These are phyloP conservation scores for Venturia nashicola DNA, from an alignment of 2,329 filamentous ascomycete species.

Conservation along the genomic window DNA sequence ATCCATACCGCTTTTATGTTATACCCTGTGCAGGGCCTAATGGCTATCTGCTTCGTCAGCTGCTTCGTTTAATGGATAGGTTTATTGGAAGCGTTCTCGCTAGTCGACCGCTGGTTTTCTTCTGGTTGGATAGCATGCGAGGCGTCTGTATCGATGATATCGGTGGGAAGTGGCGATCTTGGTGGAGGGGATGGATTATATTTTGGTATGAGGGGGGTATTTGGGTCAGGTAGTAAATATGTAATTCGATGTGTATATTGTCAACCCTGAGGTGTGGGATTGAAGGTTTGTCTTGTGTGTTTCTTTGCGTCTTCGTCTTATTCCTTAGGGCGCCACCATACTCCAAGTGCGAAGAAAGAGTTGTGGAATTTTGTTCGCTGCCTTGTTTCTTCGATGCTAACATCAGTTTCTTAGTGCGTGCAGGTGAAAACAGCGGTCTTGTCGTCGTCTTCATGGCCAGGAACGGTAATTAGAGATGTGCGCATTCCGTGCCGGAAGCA, in stretches of 20 bases:
- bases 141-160: background rate
- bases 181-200: background rate
- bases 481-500: background rate
- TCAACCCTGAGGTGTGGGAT: background rate
- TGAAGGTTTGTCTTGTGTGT: background rate
- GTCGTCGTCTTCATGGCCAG: background rate
- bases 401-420: background rate
- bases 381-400: background rate
- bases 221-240: background rate
- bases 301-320: background rate
- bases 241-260: background rate
- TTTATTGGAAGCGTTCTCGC: background rate
- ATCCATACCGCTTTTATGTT: background rate
- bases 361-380: background rate
- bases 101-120: background rate
- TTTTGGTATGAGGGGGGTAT: background rate
- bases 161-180: background rate
- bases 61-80: background rate
- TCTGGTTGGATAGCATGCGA: background rate
- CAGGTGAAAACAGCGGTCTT: background rate
- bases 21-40: slow-evolving; percentile 1
- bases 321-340: background rate
- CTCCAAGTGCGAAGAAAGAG: background rate
- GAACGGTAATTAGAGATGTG: background rate
- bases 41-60: slow-evolving; percentile 1